Evolutionary conservation across 2,329 filamentous ascomycete species (phyloP), one percentile per base, ranked within the genome.

Genomic region (Akanthomyces muscarius): DNA sequence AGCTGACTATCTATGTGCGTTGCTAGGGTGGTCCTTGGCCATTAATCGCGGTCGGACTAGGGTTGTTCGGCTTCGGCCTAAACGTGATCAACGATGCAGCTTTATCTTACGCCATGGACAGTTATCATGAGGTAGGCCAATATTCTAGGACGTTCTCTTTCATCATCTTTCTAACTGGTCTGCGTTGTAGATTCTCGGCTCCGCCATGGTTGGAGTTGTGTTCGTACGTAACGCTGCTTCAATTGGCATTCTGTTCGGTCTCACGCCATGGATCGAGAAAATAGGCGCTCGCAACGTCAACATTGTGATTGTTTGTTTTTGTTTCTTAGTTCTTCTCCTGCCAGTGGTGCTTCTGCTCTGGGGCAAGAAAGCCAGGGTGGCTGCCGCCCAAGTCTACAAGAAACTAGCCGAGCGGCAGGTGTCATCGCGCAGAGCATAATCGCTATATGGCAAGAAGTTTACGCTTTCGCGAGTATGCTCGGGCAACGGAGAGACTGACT

Each of bases 31-130:
- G n/a, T 13, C 42, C n/a, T 30, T 64, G 61, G 50, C n/a, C 54
- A 11, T 8, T 65, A 5, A 59, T 77, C 30, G 72, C 70, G 2
- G 16, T 56, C 18, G 53, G 53, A 21, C 53, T 56, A 14, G 53
- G 53, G 7, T 13, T 45, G 0, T 73, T 75, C 50, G 75, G 75
- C 0, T 66, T 76, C 0, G 75, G 73, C 5, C 67, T 80, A 66
- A 41, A 71, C 70, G 3, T 71, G 71, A 10, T 66, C 74, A 55
- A 68, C 66, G 61, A 71, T 52, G 65, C 78, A 16, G 68, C 73
- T 6, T 65, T 78, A 55, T 75, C 76, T 1, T 78, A 79, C 56
- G 66, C 76, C 33, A 68, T 72, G 2, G 76, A 78, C 63, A 70
- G 70, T 11, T 75, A 76, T 66, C 72, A 71, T 57, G 70, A 75